Evolutionary conservation across 106 monocot species (phyloP).

Genomic region (Iris macrosiphon): DNA sequence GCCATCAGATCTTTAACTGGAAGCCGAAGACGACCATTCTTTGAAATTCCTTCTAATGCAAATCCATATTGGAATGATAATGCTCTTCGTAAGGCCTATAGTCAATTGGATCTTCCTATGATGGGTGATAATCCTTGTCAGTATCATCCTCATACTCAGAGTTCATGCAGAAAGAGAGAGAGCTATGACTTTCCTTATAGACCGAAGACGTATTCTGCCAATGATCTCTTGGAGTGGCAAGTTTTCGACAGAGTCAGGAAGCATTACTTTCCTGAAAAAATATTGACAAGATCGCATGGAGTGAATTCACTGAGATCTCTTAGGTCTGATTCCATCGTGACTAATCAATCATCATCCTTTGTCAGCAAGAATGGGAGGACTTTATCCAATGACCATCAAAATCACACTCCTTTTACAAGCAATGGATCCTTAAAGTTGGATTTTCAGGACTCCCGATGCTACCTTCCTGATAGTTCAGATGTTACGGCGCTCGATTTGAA

Average conservation of each 20-base stretch:
- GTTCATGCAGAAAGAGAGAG: slow-evolving; percentile 1
- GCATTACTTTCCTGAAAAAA: slow-evolving; percentile 17
- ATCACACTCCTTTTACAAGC: not conserved
- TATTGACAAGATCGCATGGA: slow-evolving; percentile 10
- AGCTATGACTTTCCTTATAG: slow-evolving; percentile 1
- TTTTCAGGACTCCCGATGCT: not conserved
- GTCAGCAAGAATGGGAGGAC: not conserved
- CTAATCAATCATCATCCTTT: slow-evolving; percentile 6
- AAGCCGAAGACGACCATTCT: slow-evolving; percentile 3
- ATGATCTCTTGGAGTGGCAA: not conserved
- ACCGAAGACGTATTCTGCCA: not conserved
- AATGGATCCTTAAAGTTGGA: slow-evolving; percentile 10
- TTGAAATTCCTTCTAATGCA: slow-evolving; percentile 5
- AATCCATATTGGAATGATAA: slow-evolving; percentile 1
- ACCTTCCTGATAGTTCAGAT: not conserved
- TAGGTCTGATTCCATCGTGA: slow-evolving; percentile 1
- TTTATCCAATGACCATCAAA: slow-evolving; percentile 1
- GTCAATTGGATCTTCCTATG: not conserved
- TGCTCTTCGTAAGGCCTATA: not conserved
- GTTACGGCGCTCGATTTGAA: not conserved
- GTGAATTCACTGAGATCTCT: slow-evolving; percentile 5
- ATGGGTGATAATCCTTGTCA: not conserved
- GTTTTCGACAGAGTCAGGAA: slow-evolving; percentile 8
- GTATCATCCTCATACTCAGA: not conserved
- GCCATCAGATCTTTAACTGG: slow-evolving; percentile 9